A percentile compares a stretch with the other conserved stretches of the same genome.
Conservation (phyloP, 2,329 filamentous ascomycete species). For the Helminthosporium solani region DNA sequence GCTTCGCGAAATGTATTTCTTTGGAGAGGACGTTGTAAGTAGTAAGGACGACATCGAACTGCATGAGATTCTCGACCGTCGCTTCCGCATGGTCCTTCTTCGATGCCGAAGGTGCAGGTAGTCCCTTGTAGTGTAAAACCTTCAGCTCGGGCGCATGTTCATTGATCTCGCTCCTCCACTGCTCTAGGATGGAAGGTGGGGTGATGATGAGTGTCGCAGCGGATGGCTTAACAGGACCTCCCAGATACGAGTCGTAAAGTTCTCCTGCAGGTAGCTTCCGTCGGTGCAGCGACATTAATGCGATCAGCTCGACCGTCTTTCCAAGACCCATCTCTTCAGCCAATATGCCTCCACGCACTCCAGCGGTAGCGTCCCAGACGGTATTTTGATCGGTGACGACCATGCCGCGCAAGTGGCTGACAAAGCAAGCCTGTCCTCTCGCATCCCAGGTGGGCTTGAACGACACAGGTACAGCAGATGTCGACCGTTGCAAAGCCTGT, state of each 20-base stretch:
- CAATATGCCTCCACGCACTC: slow-evolving; percentile 62
- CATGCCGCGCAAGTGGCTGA: slow-evolving; percentile 65
- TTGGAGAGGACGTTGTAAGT: slow-evolving; percentile 70
- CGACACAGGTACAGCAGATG: slow-evolving; percentile 41
- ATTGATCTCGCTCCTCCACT: slow-evolving; percentile 63
- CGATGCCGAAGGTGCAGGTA: slow-evolving; percentile 34
- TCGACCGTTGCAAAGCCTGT: slow-evolving; percentile 9
- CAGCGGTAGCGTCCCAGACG: slow-evolving; percentile 47
- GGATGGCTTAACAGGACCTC: slow-evolving; percentile 51
- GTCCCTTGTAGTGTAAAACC: slow-evolving; percentile 59
- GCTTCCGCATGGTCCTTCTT: slow-evolving; percentile 40
- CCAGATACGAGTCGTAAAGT: slow-evolving; percentile 45
- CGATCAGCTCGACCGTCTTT: slow-evolving; percentile 75
- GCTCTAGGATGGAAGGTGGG: slow-evolving; percentile 60
- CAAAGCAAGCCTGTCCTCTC: slow-evolving; percentile 50
- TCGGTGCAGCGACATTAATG: slow-evolving; percentile 66
- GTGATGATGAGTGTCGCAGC: slow-evolving; percentile 64
- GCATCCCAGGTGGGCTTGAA: slow-evolving; percentile 51
- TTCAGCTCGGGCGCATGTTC: slow-evolving; percentile 58
- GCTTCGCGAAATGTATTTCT: slow-evolving; percentile 75
- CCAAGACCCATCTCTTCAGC: slow-evolving; percentile 83
- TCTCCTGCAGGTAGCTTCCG: slow-evolving; percentile 32
- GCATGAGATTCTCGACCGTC: slow-evolving; percentile 49
- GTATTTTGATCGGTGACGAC: slow-evolving; percentile 53
- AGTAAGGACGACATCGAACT: slow-evolving; percentile 61